phyloP scores from a whole-genome alignment of 768 basidiomycete genomes.

The Mycena olivaceomarginata region DNA sequence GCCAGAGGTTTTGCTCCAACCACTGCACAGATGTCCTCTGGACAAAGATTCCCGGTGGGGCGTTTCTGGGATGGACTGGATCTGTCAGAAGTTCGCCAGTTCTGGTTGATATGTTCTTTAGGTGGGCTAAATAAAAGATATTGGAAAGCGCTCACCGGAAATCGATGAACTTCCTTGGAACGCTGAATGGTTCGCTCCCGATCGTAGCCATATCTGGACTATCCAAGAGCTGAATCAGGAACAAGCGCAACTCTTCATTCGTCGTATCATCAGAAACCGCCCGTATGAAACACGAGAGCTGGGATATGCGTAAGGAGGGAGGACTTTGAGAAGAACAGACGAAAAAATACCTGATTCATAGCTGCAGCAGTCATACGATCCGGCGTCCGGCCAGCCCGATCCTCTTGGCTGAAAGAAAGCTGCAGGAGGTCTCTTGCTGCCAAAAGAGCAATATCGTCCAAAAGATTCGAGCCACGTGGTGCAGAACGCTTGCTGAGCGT shows the following conservation, averaged over 20 bases:
- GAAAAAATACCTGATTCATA: conserved; percentile 9
- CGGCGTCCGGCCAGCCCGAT: neutral
- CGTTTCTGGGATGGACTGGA: conserved; percentile 39
- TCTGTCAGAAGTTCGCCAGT: conserved; percentile 45
- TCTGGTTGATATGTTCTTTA: conserved; percentile 12
- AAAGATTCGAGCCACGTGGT: neutral
- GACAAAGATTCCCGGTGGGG: conserved; percentile 39
- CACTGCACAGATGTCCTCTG: conserved; percentile 28
- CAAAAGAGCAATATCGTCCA: conserved; percentile 3
- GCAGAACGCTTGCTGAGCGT: neutral
- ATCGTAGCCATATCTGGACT: neutral
- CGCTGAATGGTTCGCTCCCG: conserved; percentile 45
- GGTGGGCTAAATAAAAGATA: neutral
- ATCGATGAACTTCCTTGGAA: conserved; percentile 50
- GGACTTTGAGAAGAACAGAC: neutral
- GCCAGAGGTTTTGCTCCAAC: conserved; percentile 40
- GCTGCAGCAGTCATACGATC: neutral
- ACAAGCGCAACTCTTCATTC: neutral
- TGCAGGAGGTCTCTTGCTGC: conserved; percentile 10
- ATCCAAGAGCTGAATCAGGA: neutral
- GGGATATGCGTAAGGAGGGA: neutral
- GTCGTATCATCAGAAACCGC: neutral
- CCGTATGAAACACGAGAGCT: conserved; percentile 31
- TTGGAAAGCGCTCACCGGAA: conserved; percentile 35
- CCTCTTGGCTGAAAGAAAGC: neutral